Conservation (phyloP, 2,329 filamentous ascomycete species). For the Colletotrichum agaves region DNA sequence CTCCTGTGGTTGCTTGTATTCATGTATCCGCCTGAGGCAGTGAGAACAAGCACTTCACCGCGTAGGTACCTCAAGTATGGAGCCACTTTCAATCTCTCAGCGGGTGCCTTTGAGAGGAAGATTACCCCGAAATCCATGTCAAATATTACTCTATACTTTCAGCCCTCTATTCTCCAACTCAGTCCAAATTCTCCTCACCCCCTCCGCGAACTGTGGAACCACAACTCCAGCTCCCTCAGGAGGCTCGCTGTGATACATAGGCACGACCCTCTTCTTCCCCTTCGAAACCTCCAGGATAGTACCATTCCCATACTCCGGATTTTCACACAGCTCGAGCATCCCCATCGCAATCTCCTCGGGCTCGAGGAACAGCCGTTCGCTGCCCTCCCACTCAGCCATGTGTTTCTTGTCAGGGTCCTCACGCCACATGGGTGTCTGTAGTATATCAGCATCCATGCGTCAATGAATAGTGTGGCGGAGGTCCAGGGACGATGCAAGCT, state of each 20-base stretch:
- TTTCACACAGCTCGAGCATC: conserved; percentile 44
- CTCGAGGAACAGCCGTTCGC: conserved; percentile 42
- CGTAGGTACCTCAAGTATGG: too few species aligned
- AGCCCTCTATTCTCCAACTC: conserved; percentile 40
- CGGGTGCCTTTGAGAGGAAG: not conserved
- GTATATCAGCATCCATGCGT: not conserved
- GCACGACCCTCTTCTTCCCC: conserved; percentile 43
- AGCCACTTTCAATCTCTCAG: too few species aligned
- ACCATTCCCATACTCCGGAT: conserved; percentile 43
- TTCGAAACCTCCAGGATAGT: conserved; percentile 47
- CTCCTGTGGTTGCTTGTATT: too few species aligned
- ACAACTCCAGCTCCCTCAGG: conserved; percentile 40
- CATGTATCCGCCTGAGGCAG: too few species aligned
- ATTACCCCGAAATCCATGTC: too few species aligned
- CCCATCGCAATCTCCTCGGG: conserved; percentile 46
- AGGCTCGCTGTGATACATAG: conserved; percentile 42
- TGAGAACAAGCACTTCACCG: too few species aligned
- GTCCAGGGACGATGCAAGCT: not conserved
- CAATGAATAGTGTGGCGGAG: too few species aligned
- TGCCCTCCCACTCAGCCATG: conserved; percentile 42
- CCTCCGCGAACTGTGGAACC: conserved; percentile 42
- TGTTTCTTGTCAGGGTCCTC: conserved; percentile 46
- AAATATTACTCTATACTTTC: conserved; percentile 33
- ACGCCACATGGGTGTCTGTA: conserved; percentile 48
- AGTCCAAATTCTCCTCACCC: conserved; percentile 40